A percentile compares a stretch with the other conserved stretches of the same genome.
Evolutionary conservation across 78 protist species (phyloP).

Genomic region (Cavenderia fasciculata): DNA sequence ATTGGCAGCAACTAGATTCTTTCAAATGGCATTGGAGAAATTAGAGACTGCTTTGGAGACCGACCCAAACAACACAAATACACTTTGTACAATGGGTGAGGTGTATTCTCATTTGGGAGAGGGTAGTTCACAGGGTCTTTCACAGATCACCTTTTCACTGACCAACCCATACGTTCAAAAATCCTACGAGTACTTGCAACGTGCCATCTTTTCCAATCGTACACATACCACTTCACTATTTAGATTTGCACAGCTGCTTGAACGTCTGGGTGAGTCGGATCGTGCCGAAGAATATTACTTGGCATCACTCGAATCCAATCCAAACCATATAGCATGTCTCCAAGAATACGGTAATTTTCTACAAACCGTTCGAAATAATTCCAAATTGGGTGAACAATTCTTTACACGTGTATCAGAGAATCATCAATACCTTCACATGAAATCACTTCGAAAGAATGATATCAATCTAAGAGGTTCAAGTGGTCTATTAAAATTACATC

Average conservation of each 20-base stretch:
- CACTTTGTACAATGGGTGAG: slow-evolving; percentile 75
- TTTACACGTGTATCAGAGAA: slow-evolving; percentile 44
- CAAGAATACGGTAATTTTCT: slow-evolving; percentile 68
- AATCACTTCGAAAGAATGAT: neutral
- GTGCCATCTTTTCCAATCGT: slow-evolving; percentile 69
- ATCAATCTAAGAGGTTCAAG: slow-evolving; percentile 47
- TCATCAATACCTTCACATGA: slow-evolving; percentile 36
- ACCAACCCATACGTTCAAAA: slow-evolving; percentile 52
- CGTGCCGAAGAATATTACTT: slow-evolving; percentile 74
- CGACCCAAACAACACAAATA: slow-evolving; percentile 74
- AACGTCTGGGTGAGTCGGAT: slow-evolving; percentile 53
- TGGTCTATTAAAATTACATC: slow-evolving; percentile 46
- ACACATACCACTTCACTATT: slow-evolving; percentile 57
- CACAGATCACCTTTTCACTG: slow-evolving; percentile 14
- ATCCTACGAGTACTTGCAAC: slow-evolving; percentile 52
- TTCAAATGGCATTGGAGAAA: slow-evolving; percentile 69
- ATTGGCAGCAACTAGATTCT: slow-evolving; percentile 71
- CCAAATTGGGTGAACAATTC: slow-evolving; percentile 27
- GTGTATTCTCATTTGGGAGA: slow-evolving; percentile 41
- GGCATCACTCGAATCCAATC: slow-evolving; percentile 45
- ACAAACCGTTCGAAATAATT: slow-evolving; percentile 31
- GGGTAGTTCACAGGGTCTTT: slow-evolving; percentile 49
- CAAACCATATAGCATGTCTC: slow-evolving; percentile 76
- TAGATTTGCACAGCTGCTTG: slow-evolving; percentile 82
- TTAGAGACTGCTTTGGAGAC: slow-evolving; percentile 72